phyloP scores from a whole-genome alignment of 2,329 filamentous ascomycete species.

The Blumeria graminis region DNA sequence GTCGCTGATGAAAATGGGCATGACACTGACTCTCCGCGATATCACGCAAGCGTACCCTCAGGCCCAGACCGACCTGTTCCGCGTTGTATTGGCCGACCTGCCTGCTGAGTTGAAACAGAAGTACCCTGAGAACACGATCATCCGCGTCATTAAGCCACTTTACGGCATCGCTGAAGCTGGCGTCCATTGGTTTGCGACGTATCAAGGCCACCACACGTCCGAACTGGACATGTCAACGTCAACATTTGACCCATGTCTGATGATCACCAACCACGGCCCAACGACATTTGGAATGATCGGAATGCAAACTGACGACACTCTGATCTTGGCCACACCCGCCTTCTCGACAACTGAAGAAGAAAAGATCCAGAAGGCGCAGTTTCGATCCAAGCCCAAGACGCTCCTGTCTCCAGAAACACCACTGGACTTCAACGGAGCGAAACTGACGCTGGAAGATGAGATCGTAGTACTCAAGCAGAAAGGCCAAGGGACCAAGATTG shows the following conservation, averaged over 20 bases:
- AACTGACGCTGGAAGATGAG: too few species aligned
- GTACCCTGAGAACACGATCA: neutral
- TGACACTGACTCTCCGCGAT: neutral
- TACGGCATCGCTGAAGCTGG: neutral
- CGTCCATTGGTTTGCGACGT: slow-evolving; percentile 1
- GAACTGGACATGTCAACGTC: neutral
- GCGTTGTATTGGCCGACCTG: neutral
- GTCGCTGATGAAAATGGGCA: neutral
- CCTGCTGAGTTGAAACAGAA: neutral
- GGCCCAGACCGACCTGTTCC: neutral
- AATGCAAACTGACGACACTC: slow-evolving; percentile 3
- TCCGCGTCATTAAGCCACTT: neutral
- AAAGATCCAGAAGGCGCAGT: neutral
- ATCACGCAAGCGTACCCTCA: neutral
- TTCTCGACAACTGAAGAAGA: neutral
- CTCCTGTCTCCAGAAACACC: neutral
- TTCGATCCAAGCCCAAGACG: neutral
- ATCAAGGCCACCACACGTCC: neutral
- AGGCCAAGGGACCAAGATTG: neutral
- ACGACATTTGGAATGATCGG: slow-evolving; percentile 1
- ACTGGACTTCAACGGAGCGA: slow-evolving; percentile 1
- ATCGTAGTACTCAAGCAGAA: neutral
- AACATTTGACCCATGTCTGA: slow-evolving; percentile 2
- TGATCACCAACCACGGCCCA: neutral
- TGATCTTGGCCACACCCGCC: neutral